Evolutionary conservation across 2,329 filamentous ascomycete species (phyloP).

Genomic region (Aspergillus versicolor): DNA sequence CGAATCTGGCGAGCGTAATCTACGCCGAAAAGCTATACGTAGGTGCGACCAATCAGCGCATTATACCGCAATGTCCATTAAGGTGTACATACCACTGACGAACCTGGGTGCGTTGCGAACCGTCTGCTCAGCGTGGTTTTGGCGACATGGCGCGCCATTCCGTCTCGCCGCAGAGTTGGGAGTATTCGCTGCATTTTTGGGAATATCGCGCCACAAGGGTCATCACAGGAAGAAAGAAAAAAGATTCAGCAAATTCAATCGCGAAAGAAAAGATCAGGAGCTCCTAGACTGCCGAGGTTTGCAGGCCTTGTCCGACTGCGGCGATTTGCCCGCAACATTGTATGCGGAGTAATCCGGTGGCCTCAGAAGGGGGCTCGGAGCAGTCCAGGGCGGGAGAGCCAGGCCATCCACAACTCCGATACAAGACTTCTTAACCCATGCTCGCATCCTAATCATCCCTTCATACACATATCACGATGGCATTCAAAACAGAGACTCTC

Average conservation of each 20-base stretch:
- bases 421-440: not conserved
- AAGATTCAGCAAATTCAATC: not conserved
- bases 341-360: not conserved
- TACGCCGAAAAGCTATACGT: slow-evolving; percentile 1
- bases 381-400: not conserved
- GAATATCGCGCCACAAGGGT: not conserved
- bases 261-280: not conserved
- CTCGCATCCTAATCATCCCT: not conserved
- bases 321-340: not conserved
- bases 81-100: not conserved
- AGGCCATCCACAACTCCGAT: not conserved
- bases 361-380: not conserved
- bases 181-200: not conserved
- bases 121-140: not conserved
- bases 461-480: slow-evolving; percentile 4
- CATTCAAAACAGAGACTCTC: slow-evolving; percentile 14
- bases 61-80: not conserved
- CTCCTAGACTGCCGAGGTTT: not conserved
- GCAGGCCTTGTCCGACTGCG: not conserved
- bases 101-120: not conserved
- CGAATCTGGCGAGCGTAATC: slow-evolving; percentile 7
- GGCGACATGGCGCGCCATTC: not conserved
- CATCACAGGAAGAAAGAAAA: not conserved
- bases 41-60: not conserved
- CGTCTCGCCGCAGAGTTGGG: not conserved